Conservation (phyloP, 108 stramenopile species). For the Epipyxis sp. region DNA sequence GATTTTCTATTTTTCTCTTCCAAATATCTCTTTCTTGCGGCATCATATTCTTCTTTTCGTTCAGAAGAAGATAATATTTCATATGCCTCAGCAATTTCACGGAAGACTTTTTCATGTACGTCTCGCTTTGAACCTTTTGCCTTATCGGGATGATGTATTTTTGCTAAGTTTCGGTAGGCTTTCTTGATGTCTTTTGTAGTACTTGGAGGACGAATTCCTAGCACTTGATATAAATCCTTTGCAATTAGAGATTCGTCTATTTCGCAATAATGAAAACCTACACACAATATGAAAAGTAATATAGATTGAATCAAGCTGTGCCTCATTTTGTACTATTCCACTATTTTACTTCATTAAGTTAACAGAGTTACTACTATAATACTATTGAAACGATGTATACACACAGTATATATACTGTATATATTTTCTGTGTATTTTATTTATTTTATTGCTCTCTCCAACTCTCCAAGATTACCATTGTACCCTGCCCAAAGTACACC, state of each 20-base stretch:
- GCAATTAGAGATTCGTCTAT: slow-evolving; percentile 62
- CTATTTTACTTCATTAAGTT: slow-evolving; percentile 31
- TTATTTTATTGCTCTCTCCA: too few relatives aligned
- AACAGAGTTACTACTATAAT: slow-evolving; percentile 26
- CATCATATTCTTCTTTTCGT: too few relatives aligned
- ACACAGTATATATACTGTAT: not conserved
- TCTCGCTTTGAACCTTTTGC: too few relatives aligned
- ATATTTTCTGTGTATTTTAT: too few relatives aligned
- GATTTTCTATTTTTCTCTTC: too few relatives aligned
- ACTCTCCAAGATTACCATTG: too few relatives aligned
- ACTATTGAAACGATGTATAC: not conserved
- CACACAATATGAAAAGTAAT: not conserved
- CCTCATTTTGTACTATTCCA: slow-evolving; percentile 18
- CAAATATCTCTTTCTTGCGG: too few relatives aligned
- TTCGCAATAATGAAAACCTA: slow-evolving; percentile 3
- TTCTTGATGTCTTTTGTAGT: slow-evolving; percentile 74
- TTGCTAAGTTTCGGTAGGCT: slow-evolving; percentile 76
- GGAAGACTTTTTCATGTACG: too few relatives aligned
- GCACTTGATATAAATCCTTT: slow-evolving; percentile 71
- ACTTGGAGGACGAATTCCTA: slow-evolving; percentile 73
- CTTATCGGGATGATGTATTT: slow-evolving; percentile 80
- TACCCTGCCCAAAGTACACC: too few relatives aligned
- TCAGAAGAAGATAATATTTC: too few relatives aligned
- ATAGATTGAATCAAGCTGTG: slow-evolving; percentile 26
- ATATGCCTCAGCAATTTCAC: too few relatives aligned